Base-by-base conservation (phyloP, 2,329 filamentous ascomycete genomes). In the Penicillium sp. region DNA sequence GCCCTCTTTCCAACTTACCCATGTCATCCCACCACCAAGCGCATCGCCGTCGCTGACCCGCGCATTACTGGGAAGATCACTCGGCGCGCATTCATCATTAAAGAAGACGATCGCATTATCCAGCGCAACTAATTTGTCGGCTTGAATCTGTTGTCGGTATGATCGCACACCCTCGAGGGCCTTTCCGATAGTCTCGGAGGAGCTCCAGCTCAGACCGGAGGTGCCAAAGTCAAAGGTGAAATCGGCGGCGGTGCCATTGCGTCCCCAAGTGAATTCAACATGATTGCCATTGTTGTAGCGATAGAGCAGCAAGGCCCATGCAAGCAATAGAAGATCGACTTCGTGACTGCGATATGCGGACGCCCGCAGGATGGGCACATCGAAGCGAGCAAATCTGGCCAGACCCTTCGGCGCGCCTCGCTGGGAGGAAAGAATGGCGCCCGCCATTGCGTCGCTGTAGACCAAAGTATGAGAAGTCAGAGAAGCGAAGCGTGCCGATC, bases 251-350 rank as follows among this genome's bases (percentile, higher is more conserved):
- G 43, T 47, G 2, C 43, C 43, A 43, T 51, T 51, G 2, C 49
- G 37, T 10, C 49, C 49, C 49, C 49, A 51, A 20, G 49, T 51
- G 20, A 51, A 47, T 15, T 51, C 40, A 8, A 51, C 30, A 20
- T 18, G 43, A 32, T 47, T 51, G 9, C 49, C 49, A 51, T 51
- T 51, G 20, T 43, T 51, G 12, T 51, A 47, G 23, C 49, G 49
- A 34, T 46, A 51, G 6, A 43, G 37, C 29, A 51, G 18, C 30
- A 51, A 29, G 3, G 49, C 43, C 49, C 49, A 51, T 10, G 49
- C 49, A n/a, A 51, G 43, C 15, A 51, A 20, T 23, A 51, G 23
- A 6, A 51, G 36, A 17, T 51, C 49, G 30, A 47, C 43, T 17
- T 51, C 49, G 21, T 26, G 43, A 20, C 49, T 43, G 13, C 32